These are phyloP conservation scores for Penicillium frequentans DNA, from an alignment of 2,329 filamentous ascomycete genomes.

Conservation along the genomic window DNA sequence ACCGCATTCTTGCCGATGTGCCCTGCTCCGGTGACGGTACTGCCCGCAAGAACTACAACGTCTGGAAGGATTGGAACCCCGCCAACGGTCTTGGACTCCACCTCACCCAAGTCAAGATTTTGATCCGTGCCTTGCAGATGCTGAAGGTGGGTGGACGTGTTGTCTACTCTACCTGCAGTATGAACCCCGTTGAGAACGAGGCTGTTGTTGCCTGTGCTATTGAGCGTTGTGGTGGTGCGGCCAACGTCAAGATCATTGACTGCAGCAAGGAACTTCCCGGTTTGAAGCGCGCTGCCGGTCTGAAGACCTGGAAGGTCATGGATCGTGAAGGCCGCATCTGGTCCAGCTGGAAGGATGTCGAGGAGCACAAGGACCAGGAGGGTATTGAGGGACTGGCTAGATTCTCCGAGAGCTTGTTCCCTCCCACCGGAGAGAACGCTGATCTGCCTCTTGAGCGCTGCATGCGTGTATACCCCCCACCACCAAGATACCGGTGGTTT, in stretches of 20 bases:
- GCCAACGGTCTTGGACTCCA: slow-evolving; percentile 85
- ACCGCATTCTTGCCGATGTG: slow-evolving; percentile 93
- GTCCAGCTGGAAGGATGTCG: slow-evolving; percentile 78
- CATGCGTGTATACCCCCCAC: slow-evolving; percentile 92
- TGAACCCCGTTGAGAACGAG: slow-evolving; percentile 98
- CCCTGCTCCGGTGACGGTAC: slow-evolving; percentile 97
- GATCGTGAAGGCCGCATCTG: slow-evolving; percentile 80
- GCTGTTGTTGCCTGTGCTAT: slow-evolving; percentile 86
- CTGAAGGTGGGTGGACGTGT: slow-evolving; percentile 92
- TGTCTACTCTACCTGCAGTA: slow-evolving; percentile 97
- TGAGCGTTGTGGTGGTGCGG: slow-evolving; percentile 78
- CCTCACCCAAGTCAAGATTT: slow-evolving; percentile 80
- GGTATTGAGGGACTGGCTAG: slow-evolving; percentile 66
- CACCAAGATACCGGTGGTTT: slow-evolving; percentile 95
- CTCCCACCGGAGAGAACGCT: slow-evolving; percentile 57
- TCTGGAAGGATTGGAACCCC: slow-evolving; percentile 95
- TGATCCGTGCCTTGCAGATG: slow-evolving; percentile 91
- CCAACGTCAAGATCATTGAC: slow-evolving; percentile 81
- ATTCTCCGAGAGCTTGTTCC: slow-evolving; percentile 81
- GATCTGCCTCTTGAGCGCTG: slow-evolving; percentile 80
- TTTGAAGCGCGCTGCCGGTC: slow-evolving; percentile 72
- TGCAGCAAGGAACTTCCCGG: slow-evolving; percentile 74
- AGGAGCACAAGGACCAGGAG: slow-evolving; percentile 63
- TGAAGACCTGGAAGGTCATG: slow-evolving; percentile 87
- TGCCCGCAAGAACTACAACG: slow-evolving; percentile 83